phyloP scores from a whole-genome alignment of 2,329 filamentous ascomycete species.

The Paracorniculantispora psalliotae region DNA sequence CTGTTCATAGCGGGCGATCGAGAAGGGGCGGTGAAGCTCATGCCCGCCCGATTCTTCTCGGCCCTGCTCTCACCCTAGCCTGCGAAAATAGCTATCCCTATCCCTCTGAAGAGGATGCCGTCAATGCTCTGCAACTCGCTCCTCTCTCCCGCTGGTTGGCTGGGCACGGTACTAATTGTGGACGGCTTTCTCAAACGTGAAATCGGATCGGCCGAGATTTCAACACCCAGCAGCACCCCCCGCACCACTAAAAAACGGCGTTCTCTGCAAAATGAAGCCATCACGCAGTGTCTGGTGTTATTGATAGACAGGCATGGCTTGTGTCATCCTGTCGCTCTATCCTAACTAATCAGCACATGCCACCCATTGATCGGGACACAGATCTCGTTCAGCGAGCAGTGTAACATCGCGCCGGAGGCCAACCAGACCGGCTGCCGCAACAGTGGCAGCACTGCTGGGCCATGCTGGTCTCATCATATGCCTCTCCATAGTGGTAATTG shows the following conservation, averaged over 20 bases:
- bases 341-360: not conserved
- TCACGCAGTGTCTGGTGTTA: not conserved
- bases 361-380: not conserved
- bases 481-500: too few species aligned
- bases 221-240: not conserved
- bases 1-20: not conserved
- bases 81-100: not conserved
- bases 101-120: not conserved
- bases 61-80: not conserved
- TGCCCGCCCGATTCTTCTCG: not conserved
- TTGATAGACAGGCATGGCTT: not conserved
- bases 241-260: not conserved
- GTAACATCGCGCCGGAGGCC: not conserved
- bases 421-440: not conserved
- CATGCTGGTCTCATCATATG: not conserved
- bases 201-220: not conserved
- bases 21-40: conserved; percentile 10
- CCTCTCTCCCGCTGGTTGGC: not conserved
- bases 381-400: not conserved
- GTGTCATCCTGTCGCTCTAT: not conserved
- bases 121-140: not conserved
- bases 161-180: not conserved
- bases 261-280: not conserved
- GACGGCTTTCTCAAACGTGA: not conserved
- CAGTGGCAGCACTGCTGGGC: not conserved